phyloP scores from a whole-genome alignment of 1,284 basidiomycete species.

The Melampsora abietis-canadensis region DNA sequence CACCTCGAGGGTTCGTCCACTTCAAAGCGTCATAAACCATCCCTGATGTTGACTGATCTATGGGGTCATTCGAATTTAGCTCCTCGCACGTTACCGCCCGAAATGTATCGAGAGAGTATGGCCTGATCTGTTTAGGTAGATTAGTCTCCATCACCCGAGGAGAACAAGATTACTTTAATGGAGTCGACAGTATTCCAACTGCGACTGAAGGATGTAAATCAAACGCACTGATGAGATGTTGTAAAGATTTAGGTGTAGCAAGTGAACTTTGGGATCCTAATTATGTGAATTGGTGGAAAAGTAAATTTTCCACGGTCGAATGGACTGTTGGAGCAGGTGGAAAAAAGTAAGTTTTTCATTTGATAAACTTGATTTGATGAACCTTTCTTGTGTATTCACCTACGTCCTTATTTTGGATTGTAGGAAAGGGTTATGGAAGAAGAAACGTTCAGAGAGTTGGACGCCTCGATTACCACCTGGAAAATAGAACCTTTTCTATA shows the following conservation, averaged over 20 bases:
- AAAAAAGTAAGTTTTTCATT: constrained; percentile 25
- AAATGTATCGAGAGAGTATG: constrained; percentile 90
- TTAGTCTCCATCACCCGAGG: constrained; percentile 89
- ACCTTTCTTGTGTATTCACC: not conserved
- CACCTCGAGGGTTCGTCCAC: constrained; percentile 85
- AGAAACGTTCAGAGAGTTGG: constrained; percentile 32
- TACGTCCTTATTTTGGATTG: not conserved
- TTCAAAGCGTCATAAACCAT: constrained; percentile 58
- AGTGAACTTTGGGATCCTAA: constrained; percentile 78
- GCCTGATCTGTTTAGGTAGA: constrained; percentile 87
- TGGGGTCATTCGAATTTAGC: not conserved
- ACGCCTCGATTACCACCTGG: constrained; percentile 3
- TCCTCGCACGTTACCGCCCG: constrained; percentile 58
- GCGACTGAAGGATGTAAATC: constrained; percentile 94
- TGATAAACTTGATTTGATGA: not conserved
- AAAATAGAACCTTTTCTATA: not conserved
- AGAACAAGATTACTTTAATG: constrained; percentile 94
- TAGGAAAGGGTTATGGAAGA: constrained; percentile 22
- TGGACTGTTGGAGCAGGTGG: constrained; percentile 12
- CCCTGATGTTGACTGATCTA: not conserved
- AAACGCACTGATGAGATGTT: constrained; percentile 95
- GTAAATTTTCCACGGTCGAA: constrained; percentile 35
- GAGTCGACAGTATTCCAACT: constrained; percentile 78
- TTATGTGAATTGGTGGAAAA: constrained; percentile 42
- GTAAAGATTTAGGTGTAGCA: constrained; percentile 93